Conservation (phyloP, 2,329 filamentous ascomycete species). For the Fusarium sp. region DNA sequence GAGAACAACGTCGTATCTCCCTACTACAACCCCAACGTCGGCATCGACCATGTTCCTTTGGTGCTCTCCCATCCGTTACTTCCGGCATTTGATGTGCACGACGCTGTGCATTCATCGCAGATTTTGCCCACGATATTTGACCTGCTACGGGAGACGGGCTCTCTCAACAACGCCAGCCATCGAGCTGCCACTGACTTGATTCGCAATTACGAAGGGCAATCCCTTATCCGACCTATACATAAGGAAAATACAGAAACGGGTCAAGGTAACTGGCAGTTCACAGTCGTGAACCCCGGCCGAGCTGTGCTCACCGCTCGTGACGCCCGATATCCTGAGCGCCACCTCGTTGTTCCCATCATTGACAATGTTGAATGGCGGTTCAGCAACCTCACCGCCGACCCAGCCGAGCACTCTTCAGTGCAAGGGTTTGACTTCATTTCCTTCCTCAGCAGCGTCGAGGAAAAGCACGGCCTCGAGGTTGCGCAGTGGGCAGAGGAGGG, state of each 20-base stretch:
- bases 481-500: slow-evolving; percentile 49
- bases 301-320: slow-evolving; percentile 49
- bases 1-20: slow-evolving; percentile 47
- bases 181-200: slow-evolving; percentile 41
- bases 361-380: slow-evolving; percentile 50
- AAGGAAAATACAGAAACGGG: slow-evolving; percentile 28
- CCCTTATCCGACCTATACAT: slow-evolving; percentile 44
- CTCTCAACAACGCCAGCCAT: slow-evolving; percentile 38
- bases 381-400: slow-evolving; percentile 45
- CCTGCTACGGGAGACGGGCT: slow-evolving; percentile 47
- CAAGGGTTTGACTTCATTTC: slow-evolving; percentile 45
- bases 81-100: slow-evolving; percentile 45
- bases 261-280: slow-evolving; percentile 50
- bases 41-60: slow-evolving; percentile 47
- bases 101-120: slow-evolving; percentile 47
- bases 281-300: slow-evolving; percentile 49
- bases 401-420: slow-evolving; percentile 40
- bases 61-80: slow-evolving; percentile 49
- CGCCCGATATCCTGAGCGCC: slow-evolving; percentile 46
- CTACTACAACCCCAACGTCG: slow-evolving; percentile 49
- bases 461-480: slow-evolving; percentile 40
- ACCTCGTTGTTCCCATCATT: slow-evolving; percentile 48
- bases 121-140: slow-evolving; percentile 50
- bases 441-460: slow-evolving; percentile 40
- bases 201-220: slow-evolving; percentile 49